Conservation (phyloP, 78 protist genomes). For the Salpingoeca rosetta region DNA sequence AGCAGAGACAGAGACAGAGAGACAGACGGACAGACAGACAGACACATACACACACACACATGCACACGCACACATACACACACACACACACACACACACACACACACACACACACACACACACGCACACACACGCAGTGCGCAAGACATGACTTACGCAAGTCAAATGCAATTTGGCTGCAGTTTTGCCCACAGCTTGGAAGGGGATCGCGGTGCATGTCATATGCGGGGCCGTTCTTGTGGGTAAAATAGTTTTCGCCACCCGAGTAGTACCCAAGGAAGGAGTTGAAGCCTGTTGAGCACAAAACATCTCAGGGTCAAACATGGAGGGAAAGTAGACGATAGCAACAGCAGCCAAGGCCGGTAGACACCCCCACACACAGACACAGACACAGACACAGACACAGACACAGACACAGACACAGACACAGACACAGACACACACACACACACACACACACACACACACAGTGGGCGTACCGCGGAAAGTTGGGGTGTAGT, state of each 20-base stretch:
- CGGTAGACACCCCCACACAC: neutral
- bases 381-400: neutral
- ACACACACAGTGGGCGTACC: too few species aligned
- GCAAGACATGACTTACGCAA: neutral
- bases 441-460: neutral
- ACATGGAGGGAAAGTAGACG: too few species aligned
- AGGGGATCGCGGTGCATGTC: neutral
- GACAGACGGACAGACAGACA: neutral
- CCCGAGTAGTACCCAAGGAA: neutral
- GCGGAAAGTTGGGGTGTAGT: too few species aligned
- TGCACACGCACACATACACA: neutral
- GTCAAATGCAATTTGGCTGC: neutral
- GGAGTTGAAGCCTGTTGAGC: constrained; percentile 5
- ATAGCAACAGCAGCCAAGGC: too few species aligned
- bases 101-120: neutral
- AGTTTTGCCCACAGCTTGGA: neutral
- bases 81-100: neutral
- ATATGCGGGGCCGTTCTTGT: neutral
- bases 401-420: neutral
- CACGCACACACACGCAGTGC: neutral
- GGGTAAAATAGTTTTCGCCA: neutral
- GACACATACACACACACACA: neutral
- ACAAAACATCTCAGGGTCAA: too few species aligned
- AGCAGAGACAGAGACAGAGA: too few species aligned
- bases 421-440: neutral